Conservation (phyloP, 352 stramenopile genomes). For the Phytophthora europaea region DNA sequence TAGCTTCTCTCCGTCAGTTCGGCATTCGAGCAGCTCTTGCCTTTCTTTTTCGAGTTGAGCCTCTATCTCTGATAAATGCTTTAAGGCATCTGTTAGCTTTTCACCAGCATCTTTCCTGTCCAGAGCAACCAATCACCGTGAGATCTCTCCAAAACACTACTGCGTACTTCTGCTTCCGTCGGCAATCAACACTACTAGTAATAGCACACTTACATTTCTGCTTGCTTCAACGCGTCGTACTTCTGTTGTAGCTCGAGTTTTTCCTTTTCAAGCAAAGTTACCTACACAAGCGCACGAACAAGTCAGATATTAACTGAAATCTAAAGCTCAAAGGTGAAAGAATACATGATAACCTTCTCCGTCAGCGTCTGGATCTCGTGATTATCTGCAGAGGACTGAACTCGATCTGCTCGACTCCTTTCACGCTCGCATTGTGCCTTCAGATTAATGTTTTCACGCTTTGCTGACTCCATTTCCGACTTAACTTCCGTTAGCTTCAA, state of each 20-base stretch:
- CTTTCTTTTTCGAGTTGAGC: slow-evolving; percentile 47
- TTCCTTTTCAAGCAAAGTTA: slow-evolving; percentile 45
- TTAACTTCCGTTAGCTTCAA: slow-evolving; percentile 73
- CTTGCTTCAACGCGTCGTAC: slow-evolving; percentile 45
- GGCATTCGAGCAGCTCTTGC: slow-evolving; percentile 38
- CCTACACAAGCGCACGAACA: slow-evolving; percentile 20
- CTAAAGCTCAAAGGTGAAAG: neutral
- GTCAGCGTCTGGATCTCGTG: slow-evolving; percentile 46
- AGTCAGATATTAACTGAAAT: slow-evolving; percentile 1
- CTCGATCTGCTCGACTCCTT: slow-evolving; percentile 42
- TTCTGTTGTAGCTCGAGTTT: slow-evolving; percentile 50
- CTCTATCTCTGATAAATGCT: slow-evolving; percentile 46
- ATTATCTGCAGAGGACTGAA: slow-evolving; percentile 38
- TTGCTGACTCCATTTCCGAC: slow-evolving; percentile 53
- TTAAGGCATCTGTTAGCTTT: slow-evolving; percentile 41
- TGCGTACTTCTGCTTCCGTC: neutral
- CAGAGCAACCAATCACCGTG: slow-evolving; percentile 6
- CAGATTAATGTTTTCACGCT: slow-evolving; percentile 58
- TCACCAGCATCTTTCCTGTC: slow-evolving; percentile 47
- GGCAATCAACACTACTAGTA: neutral
- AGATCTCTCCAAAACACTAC: slow-evolving; percentile 6
- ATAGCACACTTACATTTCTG: slow-evolving; percentile 38
- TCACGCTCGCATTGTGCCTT: slow-evolving; percentile 60
- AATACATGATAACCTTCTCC: slow-evolving; percentile 42
- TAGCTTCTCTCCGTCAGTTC: slow-evolving; percentile 44